A percentile compares a stretch with the other conserved stretches of the same genome.
These are phyloP conservation scores for Rhododendron henanense DNA, from an alignment of 148 eudicot genomes.

Conservation along the genomic window DNA sequence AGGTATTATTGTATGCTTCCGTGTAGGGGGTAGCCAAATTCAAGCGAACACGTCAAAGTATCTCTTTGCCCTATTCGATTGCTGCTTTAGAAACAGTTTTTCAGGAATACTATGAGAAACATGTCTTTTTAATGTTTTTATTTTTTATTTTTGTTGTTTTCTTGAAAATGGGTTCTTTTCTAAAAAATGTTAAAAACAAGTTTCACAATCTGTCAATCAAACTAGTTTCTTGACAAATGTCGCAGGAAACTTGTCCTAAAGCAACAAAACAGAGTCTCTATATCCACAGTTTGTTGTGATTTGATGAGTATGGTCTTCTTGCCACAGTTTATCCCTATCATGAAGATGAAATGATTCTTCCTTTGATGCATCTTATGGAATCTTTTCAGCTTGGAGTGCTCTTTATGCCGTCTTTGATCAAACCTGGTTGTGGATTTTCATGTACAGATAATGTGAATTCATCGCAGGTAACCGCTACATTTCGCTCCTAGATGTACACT, in stretches of 20 bases:
- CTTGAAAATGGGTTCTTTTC: background rate
- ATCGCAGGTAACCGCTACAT: slow-evolving; percentile 33
- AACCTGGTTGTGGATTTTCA: slow-evolving; percentile 51
- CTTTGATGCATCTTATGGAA: background rate
- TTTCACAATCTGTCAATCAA: background rate
- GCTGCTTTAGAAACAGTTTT: background rate
- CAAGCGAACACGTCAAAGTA: background rate
- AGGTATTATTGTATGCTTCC: slow-evolving; percentile 40
- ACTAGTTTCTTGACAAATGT: background rate
- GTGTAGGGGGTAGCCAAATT: background rate
- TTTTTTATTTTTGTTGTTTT: background rate
- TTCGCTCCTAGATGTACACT: background rate
- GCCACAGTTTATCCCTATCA: background rate
- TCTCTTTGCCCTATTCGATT: background rate
- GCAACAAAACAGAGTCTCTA: background rate
- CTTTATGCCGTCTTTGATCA: slow-evolving; percentile 50
- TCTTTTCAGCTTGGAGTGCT: slow-evolving; percentile 78
- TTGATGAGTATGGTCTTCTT: background rate
- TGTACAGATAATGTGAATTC: slow-evolving; percentile 49
- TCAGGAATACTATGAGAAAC: background rate
- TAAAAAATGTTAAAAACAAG: background rate
- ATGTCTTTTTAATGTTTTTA: background rate
- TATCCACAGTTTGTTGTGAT: background rate
- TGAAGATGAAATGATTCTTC: background rate
- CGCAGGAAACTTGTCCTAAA: background rate